phyloP scores from a whole-genome alignment of 345 rosid species.

The Tarenaya hassleriana region DNA sequence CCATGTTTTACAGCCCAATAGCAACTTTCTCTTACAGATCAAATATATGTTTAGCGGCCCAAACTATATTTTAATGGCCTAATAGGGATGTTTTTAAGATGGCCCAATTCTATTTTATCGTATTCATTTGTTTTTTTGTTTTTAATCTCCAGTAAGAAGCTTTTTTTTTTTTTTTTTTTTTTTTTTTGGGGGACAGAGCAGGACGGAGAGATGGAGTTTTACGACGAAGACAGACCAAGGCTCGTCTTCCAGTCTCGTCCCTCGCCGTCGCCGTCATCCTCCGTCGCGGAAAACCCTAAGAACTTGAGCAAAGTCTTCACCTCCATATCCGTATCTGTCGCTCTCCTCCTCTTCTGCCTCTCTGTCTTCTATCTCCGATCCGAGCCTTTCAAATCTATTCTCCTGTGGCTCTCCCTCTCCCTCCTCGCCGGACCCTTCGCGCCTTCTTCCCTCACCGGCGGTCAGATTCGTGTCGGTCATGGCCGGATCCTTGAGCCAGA shows the following conservation, averaged over 20 bases:
- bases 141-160: not conserved
- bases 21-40: no score
- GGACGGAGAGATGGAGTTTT: conserved; percentile 56
- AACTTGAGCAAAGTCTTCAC: conserved; percentile 29
- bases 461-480: conserved; percentile 66
- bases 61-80: no score
- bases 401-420: conserved; percentile 67
- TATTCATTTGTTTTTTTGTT: not conserved
- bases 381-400: conserved; percentile 60
- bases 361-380: conserved; percentile 54
- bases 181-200: not conserved
- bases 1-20: no score
- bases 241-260: conserved; percentile 69
- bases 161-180: no score
- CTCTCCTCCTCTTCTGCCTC: conserved; percentile 38
- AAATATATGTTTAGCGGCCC: no score
- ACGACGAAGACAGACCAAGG: conserved; percentile 85
- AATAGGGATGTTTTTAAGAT: no score
- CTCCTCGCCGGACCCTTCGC: conserved; percentile 66
- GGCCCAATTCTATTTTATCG: no score
- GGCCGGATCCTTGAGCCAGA: conserved; percentile 54
- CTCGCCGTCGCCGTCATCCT: conserved; percentile 25
- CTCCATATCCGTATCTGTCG: conserved; percentile 31
- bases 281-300: conserved; percentile 13
- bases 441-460: conserved; percentile 66